These are phyloP conservation scores for Lichtheimia corymbifera DNA, from an alignment of 371 early-diverging fungal species.

Conservation along the genomic window DNA sequence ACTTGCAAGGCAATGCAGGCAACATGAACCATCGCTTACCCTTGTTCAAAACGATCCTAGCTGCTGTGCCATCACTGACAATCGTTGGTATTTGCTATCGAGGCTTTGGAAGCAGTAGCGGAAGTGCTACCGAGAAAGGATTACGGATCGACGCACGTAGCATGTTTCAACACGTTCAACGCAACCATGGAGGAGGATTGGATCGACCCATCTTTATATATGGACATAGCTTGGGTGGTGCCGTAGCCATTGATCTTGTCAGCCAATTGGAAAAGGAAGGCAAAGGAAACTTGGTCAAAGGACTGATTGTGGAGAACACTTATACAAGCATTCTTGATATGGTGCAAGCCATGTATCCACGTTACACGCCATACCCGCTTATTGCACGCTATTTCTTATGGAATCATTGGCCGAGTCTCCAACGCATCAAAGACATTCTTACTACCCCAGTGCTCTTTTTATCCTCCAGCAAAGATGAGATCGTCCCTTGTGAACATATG, in stretches of 20 bases:
- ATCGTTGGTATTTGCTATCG: conserved; percentile 41
- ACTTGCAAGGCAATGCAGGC: conserved; percentile 42
- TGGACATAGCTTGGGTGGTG: conserved; percentile 47
- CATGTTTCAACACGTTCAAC: conserved; percentile 22
- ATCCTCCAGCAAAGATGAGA: conserved; percentile 36
- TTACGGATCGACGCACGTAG: conserved; percentile 30
- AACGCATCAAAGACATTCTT: conserved; percentile 12
- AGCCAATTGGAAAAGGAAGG: too few relatives aligned
- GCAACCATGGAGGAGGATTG: conserved; percentile 10
- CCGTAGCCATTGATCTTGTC: conserved; percentile 28
- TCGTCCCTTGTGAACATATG: conserved; percentile 39
- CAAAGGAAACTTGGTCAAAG: conserved; percentile 13
- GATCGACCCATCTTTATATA: conserved; percentile 28
- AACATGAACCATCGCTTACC: conserved; percentile 43
- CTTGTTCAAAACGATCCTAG: conserved; percentile 26
- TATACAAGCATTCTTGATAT: conserved; percentile 42
- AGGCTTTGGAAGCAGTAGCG: conserved; percentile 40
- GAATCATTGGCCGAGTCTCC: conserved; percentile 41
- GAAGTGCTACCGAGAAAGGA: conserved; percentile 36
- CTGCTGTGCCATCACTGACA: conserved; percentile 17
- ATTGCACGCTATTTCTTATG: conserved; percentile 36
- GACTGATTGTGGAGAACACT: conserved; percentile 48
- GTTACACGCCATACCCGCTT: conserved; percentile 43
- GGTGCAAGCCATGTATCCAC: conserved; percentile 40
- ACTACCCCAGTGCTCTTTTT: conserved; percentile 34